Conservation (phyloP, 805 yeast species). For the Lipomyces chichibuensis region DNA sequence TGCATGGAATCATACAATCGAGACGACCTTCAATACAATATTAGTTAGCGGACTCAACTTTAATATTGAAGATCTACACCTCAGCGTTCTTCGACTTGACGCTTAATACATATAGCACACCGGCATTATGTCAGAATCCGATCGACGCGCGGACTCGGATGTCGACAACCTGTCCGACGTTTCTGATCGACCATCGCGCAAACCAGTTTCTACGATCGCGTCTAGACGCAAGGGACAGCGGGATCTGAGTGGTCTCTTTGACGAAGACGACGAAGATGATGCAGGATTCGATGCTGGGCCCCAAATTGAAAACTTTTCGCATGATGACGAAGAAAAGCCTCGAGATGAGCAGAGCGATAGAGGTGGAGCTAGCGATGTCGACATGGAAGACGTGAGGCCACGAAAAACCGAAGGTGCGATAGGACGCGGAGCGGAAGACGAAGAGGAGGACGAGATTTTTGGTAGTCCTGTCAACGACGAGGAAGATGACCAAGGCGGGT, state of each 20-base stretch:
- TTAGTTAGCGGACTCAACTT: not conserved
- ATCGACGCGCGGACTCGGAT: not conserved
- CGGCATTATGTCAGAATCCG: not conserved
- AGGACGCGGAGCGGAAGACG: slow-evolving; percentile 16
- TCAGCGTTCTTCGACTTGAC: not conserved
- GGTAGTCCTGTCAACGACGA: slow-evolving; percentile 22
- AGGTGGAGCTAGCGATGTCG: slow-evolving; percentile 27
- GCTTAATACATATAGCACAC: not conserved
- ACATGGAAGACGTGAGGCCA: slow-evolving; percentile 26
- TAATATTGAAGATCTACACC: not conserved
- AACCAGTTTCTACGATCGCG: not conserved
- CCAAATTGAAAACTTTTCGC: slow-evolving; percentile 5
- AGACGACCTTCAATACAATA: not conserved
- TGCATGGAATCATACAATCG: too few relatives aligned
- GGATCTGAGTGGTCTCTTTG: slow-evolving; percentile 34
- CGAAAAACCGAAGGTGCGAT: not conserved
- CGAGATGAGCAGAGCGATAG: slow-evolving; percentile 24
- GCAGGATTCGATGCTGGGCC: slow-evolving; percentile 20
- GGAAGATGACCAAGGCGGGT: slow-evolving; percentile 16
- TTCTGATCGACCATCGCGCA: not conserved
- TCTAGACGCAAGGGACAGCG: slow-evolving; percentile 10
- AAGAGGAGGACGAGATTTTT: slow-evolving; percentile 34
- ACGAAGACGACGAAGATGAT: slow-evolving; percentile 34
- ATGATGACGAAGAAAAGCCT: slow-evolving; percentile 12
- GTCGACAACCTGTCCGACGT: not conserved